Base-by-base conservation (phyloP, 106 monocot genomes). In the Alisma plantagoaquatica region DNA sequence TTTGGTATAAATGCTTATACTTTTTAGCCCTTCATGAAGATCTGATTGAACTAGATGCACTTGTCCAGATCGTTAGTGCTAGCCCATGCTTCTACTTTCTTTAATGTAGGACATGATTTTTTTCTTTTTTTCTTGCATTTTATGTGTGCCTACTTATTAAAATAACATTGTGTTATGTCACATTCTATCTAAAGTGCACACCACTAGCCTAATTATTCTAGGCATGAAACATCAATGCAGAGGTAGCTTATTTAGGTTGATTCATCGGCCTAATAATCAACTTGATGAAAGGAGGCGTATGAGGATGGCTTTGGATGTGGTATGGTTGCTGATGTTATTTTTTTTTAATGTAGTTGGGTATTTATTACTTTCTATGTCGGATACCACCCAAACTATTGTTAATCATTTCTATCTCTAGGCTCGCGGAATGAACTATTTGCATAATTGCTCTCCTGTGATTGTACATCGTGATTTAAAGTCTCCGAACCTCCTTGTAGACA, bases 381-480 rank as follows among this genome's bases (percentile, higher is more conserved):
- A n/a, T n/a, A n/a, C n/a, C n/a, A n/a, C n/a, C n/a, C n/a, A n/a
- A n/a, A n/a, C n/a, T n/a, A n/a, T n/a, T n/a, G n/a, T n/a, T n/a
- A n/a, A n/a, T n/a, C n/a, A n/a, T 30, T 21, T 29, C 42, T 24
- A 25, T 51, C 23, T 12, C 27, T 61, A 85, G 84, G 84, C 84
- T 50, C 75, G 80, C 43, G 84, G 84, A 56, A 85, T 85, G 80
- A 85, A 85, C 70, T 85, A 85, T 51, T 49, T 85, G 52, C 84
- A 85, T 56, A 80, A 59, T 33, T 76, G 69, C 31, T 66, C 65
- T 3, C 85, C 85, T 49, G 43, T 56, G 2, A 76, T 85, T 32
- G 80, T 85, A 3, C 85, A 85, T 49, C 73, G 76, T 52, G 85
- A 85, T 67, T 54, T 85, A n/a, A 85, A 85, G 35, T 85, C 85